Conservation (phyloP, 495 filamentous ascomycete genomes). For the Hypoxylon rickii region DNA sequence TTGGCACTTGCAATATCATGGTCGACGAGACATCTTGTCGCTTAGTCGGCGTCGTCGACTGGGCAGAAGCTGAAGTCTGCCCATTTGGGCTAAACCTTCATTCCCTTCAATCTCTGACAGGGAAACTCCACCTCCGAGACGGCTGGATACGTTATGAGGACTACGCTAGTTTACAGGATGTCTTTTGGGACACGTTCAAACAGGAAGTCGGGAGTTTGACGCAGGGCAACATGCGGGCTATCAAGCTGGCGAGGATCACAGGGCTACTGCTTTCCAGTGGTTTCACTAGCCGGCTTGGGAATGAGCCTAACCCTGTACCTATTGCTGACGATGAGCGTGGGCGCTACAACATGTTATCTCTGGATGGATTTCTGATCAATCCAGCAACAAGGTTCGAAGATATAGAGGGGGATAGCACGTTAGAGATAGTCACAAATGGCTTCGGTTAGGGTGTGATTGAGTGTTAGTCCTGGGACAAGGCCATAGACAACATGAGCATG, state of each 20-base stretch:
- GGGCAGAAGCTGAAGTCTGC: conserved; percentile 46
- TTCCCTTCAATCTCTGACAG: conserved; percentile 41
- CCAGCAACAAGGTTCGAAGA: conserved; percentile 39
- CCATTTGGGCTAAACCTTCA: conserved; percentile 49
- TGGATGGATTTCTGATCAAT: conserved; percentile 47
- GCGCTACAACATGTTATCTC: conserved; percentile 44
- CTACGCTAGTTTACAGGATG: conserved; percentile 38
- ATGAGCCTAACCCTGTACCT: conserved; percentile 41
- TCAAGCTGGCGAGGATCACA: conserved; percentile 45
- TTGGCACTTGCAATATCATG: conserved; percentile 46
- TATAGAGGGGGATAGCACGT: too few species aligned
- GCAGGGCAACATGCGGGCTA: conserved; percentile 34
- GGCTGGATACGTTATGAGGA: conserved; percentile 46
- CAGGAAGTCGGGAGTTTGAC: conserved; percentile 39
- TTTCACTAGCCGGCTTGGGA: conserved; percentile 48
- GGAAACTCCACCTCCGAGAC: conserved; percentile 43
- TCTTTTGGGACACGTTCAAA: conserved; percentile 45
- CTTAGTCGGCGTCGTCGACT: conserved; percentile 49
- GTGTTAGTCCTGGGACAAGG: too few species aligned
- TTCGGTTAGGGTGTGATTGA: too few species aligned
- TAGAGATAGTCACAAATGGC: too few species aligned
- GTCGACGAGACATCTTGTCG: conserved; percentile 42
- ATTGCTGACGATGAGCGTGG: conserved; percentile 46
- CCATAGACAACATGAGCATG: too few species aligned
- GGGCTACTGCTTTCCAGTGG: conserved; percentile 44